These are phyloP conservation scores for Hanseniaspora guilliermondii DNA, from an alignment of 805 yeast genomes.

Conservation along the genomic window DNA sequence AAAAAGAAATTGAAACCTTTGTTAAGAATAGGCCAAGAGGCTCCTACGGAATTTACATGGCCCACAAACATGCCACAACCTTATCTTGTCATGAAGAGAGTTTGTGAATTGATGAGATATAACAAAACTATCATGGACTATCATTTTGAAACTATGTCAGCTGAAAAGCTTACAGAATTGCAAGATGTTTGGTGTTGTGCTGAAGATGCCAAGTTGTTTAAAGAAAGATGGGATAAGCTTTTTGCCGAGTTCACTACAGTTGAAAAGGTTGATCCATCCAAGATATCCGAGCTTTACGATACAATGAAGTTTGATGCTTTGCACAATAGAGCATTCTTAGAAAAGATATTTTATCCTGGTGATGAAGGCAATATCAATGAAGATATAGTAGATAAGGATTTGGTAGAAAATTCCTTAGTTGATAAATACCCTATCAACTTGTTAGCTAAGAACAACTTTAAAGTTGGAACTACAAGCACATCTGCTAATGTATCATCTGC, in stretches of 20 bases:
- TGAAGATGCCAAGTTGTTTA: slow-evolving; percentile 80
- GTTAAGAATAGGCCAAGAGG: slow-evolving; percentile 87
- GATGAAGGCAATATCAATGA: slow-evolving; percentile 29
- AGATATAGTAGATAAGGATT: slow-evolving; percentile 23
- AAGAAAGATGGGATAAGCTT: slow-evolving; percentile 93
- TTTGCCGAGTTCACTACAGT: slow-evolving; percentile 84
- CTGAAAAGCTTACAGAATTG: slow-evolving; percentile 51
- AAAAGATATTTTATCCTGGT: slow-evolving; percentile 59
- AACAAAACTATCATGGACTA: slow-evolving; percentile 61
- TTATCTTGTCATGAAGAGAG: slow-evolving; percentile 81
- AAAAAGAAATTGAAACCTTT: slow-evolving; percentile 91
- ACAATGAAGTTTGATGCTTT: slow-evolving; percentile 97
- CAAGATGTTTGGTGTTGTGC: slow-evolving; percentile 91
- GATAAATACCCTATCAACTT: slow-evolving; percentile 63
- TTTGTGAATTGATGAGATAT: slow-evolving; percentile 88
- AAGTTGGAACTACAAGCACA: slow-evolving; percentile 31
- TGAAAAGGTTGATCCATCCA: slow-evolving; percentile 95
- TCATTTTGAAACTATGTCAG: slow-evolving; percentile 43
- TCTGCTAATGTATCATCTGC: slow-evolving; percentile 18
- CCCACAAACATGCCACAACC: slow-evolving; percentile 98
- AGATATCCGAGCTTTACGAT: slow-evolving; percentile 90
- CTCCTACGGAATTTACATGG: slow-evolving; percentile 97
- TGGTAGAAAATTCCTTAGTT: slow-evolving; percentile 37
- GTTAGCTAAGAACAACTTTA: slow-evolving; percentile 64
- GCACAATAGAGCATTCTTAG: slow-evolving; percentile 82